Base-by-base conservation (phyloP, 1,284 basidiomycete genomes). In the Ganoderma sinense region DNA sequence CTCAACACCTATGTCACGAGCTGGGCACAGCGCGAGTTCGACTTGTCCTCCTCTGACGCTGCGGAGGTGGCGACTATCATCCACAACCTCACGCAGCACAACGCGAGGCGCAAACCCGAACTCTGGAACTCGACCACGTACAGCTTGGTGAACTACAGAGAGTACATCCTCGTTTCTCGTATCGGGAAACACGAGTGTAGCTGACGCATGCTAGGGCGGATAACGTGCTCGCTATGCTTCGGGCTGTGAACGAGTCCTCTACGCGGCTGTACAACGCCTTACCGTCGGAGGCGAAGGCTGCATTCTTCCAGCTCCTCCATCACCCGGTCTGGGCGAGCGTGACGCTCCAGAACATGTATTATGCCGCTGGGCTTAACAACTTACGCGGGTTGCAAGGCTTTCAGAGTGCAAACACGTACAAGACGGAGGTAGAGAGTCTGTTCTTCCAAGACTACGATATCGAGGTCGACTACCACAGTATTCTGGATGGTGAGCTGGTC, bases 11-110 rank as follows among this genome's bases (percentile, higher is more conserved):
- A 87, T 76, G 86, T 91, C 40, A 81, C 80, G 1, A 75, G 76
- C 48, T 91, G 90, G 90, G 91, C 91, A 0, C 82, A 86, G 68
- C 85, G 91, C 20, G 91, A 93, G 73, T 93, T 93, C 75, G 88
- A 86, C 41, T 69, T 89, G 29, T 77, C 81, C 8, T 60, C 78
- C 0, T 69, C 79, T 0, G 79, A 84, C 31, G 82, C 87, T 0
- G 74, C 73, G 0, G 82, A 82, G 10, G 83, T 91, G 2, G 82
- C 86, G 0, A 80, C 82, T 18, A 85, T 93, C 63, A 82, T 92
- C 6, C 84, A 80, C 0, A 90, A 89, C 71, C 80, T 91, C 67
- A 91, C 90, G 20, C 82, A 85, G 51, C 88, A 86, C 79, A 91
- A 91, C 74, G 82, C 87, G 0, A 81, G 90, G 36, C 81, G 89